Evolutionary conservation across 2,329 filamentous ascomycete genomes (phyloP).

Genomic region (Tothia fuscella): DNA sequence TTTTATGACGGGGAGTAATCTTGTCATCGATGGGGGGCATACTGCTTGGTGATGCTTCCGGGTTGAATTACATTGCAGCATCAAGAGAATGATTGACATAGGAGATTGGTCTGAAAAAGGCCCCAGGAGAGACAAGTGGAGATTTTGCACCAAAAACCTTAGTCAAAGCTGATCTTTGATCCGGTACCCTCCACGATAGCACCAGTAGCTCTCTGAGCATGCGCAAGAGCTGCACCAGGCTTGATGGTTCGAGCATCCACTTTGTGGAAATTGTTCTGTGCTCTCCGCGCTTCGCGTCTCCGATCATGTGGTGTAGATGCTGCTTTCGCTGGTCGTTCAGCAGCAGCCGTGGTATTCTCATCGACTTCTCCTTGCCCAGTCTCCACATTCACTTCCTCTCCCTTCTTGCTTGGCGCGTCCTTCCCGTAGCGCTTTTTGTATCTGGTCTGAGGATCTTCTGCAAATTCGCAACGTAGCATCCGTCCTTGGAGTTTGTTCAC

Average conservation of each 20-base stretch:
- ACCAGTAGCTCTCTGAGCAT: constrained; percentile 55
- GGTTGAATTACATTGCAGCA: no score
- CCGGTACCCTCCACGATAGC: constrained; percentile 68
- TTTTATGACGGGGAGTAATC: constrained; percentile 8
- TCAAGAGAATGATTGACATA: no score
- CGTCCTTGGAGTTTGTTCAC: constrained; percentile 75
- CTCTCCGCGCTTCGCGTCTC: constrained; percentile 18
- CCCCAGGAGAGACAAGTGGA: no score
- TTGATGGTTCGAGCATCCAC: constrained; percentile 33
- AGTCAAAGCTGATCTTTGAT: constrained; percentile 75
- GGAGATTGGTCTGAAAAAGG: no score
- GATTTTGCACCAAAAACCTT: no score
- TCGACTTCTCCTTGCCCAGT: constrained; percentile 18
- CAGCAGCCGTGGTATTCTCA: constrained; percentile 17
- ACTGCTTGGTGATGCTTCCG: constrained; percentile 12
- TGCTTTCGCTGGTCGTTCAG: constrained; percentile 14
- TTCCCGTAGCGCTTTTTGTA: constrained; percentile 94
- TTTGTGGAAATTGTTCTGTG: constrained; percentile 25
- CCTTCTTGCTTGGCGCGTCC: constrained; percentile 30
- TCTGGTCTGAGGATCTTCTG: constrained; percentile 75
- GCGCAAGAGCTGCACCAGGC: constrained; percentile 31
- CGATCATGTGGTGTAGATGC: constrained; percentile 16
- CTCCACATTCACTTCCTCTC: constrained; percentile 16
- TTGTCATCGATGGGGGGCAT: constrained; percentile 8
- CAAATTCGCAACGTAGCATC: constrained; percentile 77